Evolutionary conservation across 2,329 filamentous ascomycete species (phyloP).

Genomic region (Lecanicillium sp.): DNA sequence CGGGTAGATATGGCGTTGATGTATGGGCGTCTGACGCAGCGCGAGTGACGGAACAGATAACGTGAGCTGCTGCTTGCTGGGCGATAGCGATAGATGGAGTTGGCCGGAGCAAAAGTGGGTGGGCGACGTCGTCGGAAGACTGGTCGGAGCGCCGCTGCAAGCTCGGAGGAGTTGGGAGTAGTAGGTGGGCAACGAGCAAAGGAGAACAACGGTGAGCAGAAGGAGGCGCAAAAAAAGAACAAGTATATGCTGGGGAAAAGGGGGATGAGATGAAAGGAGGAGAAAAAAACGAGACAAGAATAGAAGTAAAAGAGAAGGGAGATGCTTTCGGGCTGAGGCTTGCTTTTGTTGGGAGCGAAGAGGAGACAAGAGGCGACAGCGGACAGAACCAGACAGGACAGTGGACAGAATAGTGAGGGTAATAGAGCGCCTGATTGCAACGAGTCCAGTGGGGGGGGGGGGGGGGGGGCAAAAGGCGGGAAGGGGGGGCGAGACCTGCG

Average conservation of each 20-base stretch:
- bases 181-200: not conserved
- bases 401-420: not conserved
- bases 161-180: slow-evolving; percentile 2
- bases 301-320: slow-evolving; percentile 1
- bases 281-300: not conserved
- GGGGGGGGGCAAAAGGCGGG: not conserved
- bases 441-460: slow-evolving; percentile 5
- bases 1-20: too few relatives aligned
- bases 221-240: too few relatives aligned
- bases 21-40: too few relatives aligned
- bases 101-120: not conserved
- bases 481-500: not conserved
- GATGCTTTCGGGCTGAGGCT: slow-evolving; percentile 1
- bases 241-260: not conserved
- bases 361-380: too few relatives aligned
- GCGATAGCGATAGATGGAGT: slow-evolving; percentile 11
- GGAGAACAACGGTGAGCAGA: not conserved
- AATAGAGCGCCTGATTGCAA: slow-evolving; percentile 2
- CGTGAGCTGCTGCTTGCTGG: too few relatives aligned
- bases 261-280: not conserved
- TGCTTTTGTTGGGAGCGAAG: slow-evolving; percentile 15
- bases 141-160: slow-evolving; percentile 10
- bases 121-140: slow-evolving; percentile 8
- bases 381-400: too few relatives aligned
- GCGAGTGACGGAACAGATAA: too few relatives aligned